Evolutionary conservation across 1,284 basidiomycete genomes (phyloP).

Genomic region (Sphaerobolus stellatus): DNA sequence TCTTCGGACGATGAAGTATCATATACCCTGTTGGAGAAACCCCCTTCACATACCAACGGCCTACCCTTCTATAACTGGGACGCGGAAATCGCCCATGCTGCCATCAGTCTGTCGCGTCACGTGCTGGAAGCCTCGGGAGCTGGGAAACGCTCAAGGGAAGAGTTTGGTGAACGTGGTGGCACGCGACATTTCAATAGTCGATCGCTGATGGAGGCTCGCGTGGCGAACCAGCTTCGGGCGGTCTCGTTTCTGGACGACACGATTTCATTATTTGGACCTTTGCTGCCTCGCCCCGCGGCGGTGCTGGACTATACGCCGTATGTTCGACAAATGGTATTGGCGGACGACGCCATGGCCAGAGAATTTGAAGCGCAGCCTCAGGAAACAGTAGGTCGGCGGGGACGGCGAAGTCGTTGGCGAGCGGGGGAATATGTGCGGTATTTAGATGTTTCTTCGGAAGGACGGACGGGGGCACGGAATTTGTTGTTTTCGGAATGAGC

Average conservation of each 20-base stretch:
- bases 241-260: conserved; percentile 43
- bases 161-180: conserved; percentile 8
- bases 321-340: conserved; percentile 63
- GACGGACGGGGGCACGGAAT: conserved; percentile 33
- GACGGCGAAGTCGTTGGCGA: conserved; percentile 32
- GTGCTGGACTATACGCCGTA: conserved; percentile 73
- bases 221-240: conserved; percentile 42
- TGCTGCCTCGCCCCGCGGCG: conserved; percentile 45
- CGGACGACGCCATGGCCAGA: conserved; percentile 60
- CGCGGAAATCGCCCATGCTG: conserved; percentile 46
- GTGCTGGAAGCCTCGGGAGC: conserved; percentile 32
- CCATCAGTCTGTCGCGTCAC: conserved; percentile 47
- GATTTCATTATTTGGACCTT: conserved; percentile 38
- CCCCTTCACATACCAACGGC: conserved; percentile 25
- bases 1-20: conserved; percentile 63
- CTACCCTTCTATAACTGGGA: conserved; percentile 42
- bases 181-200: conserved; percentile 30
- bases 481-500: not conserved
- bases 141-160: conserved; percentile 25
- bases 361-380: conserved; percentile 31
- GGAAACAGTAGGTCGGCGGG: conserved; percentile 24
- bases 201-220: conserved; percentile 39
- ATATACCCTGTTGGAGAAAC: conserved; percentile 45
- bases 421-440: conserved; percentile 39
- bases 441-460: conserved; percentile 39